Conservation (phyloP, 345 rosid species). For the Mercurialis annua region DNA sequence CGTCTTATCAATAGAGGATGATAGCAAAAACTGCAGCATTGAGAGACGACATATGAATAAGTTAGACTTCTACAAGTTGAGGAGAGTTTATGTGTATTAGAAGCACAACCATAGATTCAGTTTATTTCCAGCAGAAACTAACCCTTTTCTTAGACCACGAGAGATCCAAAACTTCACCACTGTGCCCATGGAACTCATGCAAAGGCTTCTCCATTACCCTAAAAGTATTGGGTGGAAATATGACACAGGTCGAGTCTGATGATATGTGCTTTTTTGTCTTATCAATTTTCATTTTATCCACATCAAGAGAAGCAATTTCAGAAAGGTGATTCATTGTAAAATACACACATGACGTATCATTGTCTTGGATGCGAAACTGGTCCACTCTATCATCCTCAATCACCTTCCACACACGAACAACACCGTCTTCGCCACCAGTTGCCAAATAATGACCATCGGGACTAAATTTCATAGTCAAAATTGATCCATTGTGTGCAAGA, state of each 20-base stretch:
- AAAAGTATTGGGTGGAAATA: constrained; percentile 64
- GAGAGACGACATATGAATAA: constrained; percentile 4
- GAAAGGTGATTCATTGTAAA: constrained; percentile 51
- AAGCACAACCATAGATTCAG: neutral
- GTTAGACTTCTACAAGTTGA: constrained; percentile 1
- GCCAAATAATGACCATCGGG: constrained; percentile 68
- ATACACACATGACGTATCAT: constrained; percentile 49
- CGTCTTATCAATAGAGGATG: constrained; percentile 29
- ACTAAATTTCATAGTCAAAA: constrained; percentile 71
- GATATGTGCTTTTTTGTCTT: constrained; percentile 41
- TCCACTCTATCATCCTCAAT: constrained; percentile 50
- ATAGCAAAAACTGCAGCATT: constrained; percentile 26
- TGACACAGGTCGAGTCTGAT: constrained; percentile 55
- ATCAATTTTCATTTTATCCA: constrained; percentile 36
- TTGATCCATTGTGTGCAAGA: constrained; percentile 66
- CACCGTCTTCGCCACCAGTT: constrained; percentile 69
- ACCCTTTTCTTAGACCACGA: constrained; percentile 82
- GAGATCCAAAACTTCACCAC: constrained; percentile 65
- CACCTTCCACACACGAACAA: constrained; percentile 72
- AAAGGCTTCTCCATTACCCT: constrained; percentile 56
- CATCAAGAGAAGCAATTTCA: constrained; percentile 41
- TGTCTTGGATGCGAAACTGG: constrained; percentile 36
- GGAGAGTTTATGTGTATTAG: neutral
- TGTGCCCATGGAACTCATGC: constrained; percentile 67
- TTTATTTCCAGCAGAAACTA: constrained; percentile 18